Conservation (phyloP, 2,329 filamentous ascomycete genomes). For the Madurella mycetomatis region DNA sequence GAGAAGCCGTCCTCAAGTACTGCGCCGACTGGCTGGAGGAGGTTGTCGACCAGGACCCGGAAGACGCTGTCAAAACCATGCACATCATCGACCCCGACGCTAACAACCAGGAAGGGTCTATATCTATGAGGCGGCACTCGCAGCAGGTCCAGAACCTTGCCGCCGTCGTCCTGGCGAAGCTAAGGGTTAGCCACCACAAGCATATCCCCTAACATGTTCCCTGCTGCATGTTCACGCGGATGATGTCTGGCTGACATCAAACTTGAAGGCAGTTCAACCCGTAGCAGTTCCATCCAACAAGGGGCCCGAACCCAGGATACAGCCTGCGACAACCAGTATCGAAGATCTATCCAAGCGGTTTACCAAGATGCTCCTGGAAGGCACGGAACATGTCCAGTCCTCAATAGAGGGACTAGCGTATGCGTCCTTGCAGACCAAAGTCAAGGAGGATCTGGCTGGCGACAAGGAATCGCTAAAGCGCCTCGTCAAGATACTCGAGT, state of each 20-base stretch:
- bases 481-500: constrained; percentile 60
- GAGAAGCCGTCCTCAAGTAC: constrained; percentile 78
- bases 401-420: constrained; percentile 91
- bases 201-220: constrained; percentile 23
- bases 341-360: constrained; percentile 63
- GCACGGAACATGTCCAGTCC: constrained; percentile 58
- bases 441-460: constrained; percentile 75
- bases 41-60: constrained; percentile 68
- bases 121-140: constrained; percentile 57
- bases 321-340: constrained; percentile 55
- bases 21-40: constrained; percentile 85
- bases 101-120: constrained; percentile 56
- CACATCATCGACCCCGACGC: constrained; percentile 50
- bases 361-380: constrained; percentile 59
- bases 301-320: constrained; percentile 39
- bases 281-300: constrained; percentile 32
- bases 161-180: constrained; percentile 71
- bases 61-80: constrained; percentile 47
- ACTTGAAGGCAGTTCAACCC: constrained; percentile 51
- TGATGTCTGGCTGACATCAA: constrained; percentile 47
- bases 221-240: constrained; percentile 22
- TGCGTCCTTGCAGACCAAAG: constrained; percentile 75
- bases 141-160: constrained; percentile 60
- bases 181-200: constrained; percentile 53
- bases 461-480: constrained; percentile 65